Conservation (phyloP, 441 rosid species). For the Pelargonium myrrhifolium region DNA sequence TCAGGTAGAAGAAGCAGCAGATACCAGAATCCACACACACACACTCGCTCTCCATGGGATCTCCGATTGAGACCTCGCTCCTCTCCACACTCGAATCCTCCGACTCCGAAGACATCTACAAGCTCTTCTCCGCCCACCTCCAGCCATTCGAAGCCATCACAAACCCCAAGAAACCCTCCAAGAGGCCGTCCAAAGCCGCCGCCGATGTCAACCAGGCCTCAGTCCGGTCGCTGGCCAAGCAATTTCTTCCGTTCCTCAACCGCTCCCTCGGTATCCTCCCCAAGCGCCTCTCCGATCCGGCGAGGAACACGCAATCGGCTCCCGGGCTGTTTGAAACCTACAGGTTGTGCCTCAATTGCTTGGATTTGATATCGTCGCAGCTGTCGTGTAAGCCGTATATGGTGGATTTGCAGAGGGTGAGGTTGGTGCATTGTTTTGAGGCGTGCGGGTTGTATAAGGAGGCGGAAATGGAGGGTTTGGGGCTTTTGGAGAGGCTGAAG, state of each 20-base stretch:
- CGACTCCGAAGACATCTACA: constrained; percentile 19
- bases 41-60: constrained; percentile 23
- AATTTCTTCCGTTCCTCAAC: constrained; percentile 36
- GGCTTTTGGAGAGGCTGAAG: constrained; percentile 47
- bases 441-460: constrained; percentile 43
- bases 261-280: constrained; percentile 33
- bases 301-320: background rate
- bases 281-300: constrained; percentile 30
- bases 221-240: constrained; percentile 37
- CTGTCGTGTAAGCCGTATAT: constrained; percentile 53
- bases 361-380: constrained; percentile 61
- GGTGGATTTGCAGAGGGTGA: constrained; percentile 44
- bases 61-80: constrained; percentile 20
- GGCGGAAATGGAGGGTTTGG: constrained; percentile 38
- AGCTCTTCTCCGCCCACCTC: constrained; percentile 26
- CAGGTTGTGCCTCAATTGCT: constrained; percentile 55
- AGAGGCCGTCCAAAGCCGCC: constrained; percentile 9
- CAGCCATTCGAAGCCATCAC: constrained; percentile 23
- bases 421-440: constrained; percentile 48
- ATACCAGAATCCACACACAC: background rate
- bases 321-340: constrained; percentile 35
- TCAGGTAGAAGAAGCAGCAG: too few relatives aligned
- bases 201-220: constrained; percentile 8
- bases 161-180: constrained; percentile 3
- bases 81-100: constrained; percentile 31